These are phyloP conservation scores for Magnusiomyces paraingens DNA, from an alignment of 1,139 yeast species.

Conservation along the genomic window DNA sequence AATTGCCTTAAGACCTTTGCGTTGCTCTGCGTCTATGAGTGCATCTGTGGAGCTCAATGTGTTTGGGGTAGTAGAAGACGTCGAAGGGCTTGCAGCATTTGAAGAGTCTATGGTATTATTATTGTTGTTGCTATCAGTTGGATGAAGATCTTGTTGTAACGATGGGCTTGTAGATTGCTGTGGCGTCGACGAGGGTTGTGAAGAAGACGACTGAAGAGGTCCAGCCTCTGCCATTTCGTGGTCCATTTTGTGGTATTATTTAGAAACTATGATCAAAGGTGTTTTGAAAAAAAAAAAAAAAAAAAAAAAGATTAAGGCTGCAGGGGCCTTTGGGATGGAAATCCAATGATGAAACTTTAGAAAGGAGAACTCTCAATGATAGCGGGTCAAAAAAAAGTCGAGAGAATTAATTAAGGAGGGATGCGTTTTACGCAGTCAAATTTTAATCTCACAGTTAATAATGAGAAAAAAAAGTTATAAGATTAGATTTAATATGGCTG, in stretches of 20 bases:
- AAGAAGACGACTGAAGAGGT: not conserved
- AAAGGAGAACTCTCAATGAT: too few species aligned
- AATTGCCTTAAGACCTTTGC: slow-evolving; percentile 47
- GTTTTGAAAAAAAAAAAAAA: too few species aligned
- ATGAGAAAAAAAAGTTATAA: too few species aligned
- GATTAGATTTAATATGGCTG: too few species aligned
- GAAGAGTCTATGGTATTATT: not conserved
- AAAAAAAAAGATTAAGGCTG: too few species aligned
- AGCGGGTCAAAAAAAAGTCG: too few species aligned
- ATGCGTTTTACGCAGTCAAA: too few species aligned
- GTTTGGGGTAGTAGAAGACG: not conserved
- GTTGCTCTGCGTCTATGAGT: slow-evolving; percentile 20
- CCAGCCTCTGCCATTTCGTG: slow-evolving; percentile 4
- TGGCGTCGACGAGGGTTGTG: not conserved
- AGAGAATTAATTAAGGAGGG: too few species aligned
- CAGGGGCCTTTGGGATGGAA: too few species aligned
- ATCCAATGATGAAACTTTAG: too few species aligned
- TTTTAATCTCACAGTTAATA: too few species aligned
- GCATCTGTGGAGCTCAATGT: slow-evolving; percentile 3
- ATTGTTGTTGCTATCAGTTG: not conserved
- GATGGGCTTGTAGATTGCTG: not conserved
- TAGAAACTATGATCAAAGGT: too few species aligned
- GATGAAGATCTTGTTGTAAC: not conserved
- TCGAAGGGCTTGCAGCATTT: not conserved
- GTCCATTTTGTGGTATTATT: slow-evolving; percentile 1